Conservation (phyloP, 257 asterid genomes). For the Petunia secreta region DNA sequence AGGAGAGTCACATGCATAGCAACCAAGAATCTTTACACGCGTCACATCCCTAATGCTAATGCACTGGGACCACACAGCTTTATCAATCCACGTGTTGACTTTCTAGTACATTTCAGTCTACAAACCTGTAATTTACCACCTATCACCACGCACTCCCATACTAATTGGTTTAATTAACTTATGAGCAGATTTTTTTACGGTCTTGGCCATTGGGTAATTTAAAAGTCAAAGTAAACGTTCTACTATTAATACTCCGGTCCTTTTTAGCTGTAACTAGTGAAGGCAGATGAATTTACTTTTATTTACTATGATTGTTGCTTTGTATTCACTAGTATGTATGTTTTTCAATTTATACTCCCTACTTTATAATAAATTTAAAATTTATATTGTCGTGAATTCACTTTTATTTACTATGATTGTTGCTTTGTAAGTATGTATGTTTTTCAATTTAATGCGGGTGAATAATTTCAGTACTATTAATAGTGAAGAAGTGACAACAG, state of each 20-base stretch:
- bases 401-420: no score
- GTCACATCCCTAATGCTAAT: background rate
- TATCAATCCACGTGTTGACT: conserved; percentile 4
- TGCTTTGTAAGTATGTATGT: no score
- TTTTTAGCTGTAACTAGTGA: background rate
- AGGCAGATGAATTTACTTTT: no score
- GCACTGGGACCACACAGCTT: background rate
- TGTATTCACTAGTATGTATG: no score
- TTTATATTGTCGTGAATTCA: no score
- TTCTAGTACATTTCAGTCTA: background rate
- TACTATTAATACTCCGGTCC: background rate
- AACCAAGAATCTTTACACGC: background rate
- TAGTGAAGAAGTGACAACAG: no score
- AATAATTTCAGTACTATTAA: no score
- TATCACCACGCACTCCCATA: background rate
- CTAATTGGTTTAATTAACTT: background rate
- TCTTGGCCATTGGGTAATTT: background rate
- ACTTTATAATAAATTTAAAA: no score
- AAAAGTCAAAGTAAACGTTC: background rate
- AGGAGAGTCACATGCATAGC: conserved; percentile 22
- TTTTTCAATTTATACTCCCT: no score
- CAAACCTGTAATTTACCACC: background rate
- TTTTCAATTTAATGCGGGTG: no score
- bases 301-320: no score
- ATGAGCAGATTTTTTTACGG: background rate